Evolutionary conservation across 805 yeast genomes (phyloP).

Genomic region (Cyberlindnera mycetangii): DNA sequence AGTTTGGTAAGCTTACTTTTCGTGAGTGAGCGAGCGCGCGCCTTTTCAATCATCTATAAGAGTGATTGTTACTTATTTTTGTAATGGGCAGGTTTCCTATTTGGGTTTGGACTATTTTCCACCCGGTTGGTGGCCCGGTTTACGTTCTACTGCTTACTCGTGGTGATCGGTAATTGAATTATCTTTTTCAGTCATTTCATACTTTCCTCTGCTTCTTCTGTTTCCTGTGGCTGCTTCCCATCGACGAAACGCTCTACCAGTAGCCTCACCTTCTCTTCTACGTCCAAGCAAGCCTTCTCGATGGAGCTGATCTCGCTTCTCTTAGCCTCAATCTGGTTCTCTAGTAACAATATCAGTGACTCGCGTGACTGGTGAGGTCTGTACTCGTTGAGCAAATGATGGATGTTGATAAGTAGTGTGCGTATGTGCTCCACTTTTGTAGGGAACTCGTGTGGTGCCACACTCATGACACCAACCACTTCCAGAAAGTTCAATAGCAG

Average conservation of each 20-base stretch:
- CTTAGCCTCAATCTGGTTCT: constrained; percentile 66
- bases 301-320: constrained; percentile 47
- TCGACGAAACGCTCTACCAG: constrained; percentile 32
- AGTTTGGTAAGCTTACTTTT: not conserved
- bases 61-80: no score
- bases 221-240: constrained; percentile 9
- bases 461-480: constrained; percentile 70
- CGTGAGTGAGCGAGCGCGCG: not conserved
- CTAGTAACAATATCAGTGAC: constrained; percentile 70
- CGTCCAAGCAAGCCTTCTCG: constrained; percentile 38
- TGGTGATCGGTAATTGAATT: no score
- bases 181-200: no score
- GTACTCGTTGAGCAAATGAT: constrained; percentile 87
- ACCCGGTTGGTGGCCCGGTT: no score
- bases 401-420: constrained; percentile 79
- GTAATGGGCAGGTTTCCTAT: no score
- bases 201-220: not conserved
- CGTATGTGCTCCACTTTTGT: constrained; percentile 75
- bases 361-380: constrained; percentile 96
- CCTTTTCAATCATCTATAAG: not conserved
- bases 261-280: constrained; percentile 34
- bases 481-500: constrained; percentile 78
- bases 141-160: no score
- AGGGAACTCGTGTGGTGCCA: constrained; percentile 64
- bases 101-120: no score